A percentile compares a stretch with the other conserved stretches of the same genome.
Evolutionary conservation across 2,329 filamentous ascomycete species (phyloP).

Genomic region (Torrubiella hemipterigena): DNA sequence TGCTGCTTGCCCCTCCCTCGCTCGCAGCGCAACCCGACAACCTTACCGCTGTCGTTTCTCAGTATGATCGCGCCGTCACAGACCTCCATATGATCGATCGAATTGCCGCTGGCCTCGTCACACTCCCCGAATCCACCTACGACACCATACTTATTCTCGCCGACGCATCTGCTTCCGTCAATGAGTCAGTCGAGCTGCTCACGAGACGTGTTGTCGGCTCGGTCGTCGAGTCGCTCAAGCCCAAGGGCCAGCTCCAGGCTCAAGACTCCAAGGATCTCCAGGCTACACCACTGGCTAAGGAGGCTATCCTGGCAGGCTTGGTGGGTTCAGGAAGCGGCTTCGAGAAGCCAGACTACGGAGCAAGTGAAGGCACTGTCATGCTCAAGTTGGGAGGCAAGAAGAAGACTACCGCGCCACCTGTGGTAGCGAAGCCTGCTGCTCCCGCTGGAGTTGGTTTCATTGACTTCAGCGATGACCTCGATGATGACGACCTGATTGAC

Average conservation of each 20-base stretch:
- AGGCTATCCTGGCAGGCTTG: slow-evolving; percentile 76
- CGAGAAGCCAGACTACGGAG: slow-evolving; percentile 54
- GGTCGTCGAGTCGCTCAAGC: slow-evolving; percentile 58
- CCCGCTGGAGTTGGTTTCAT: slow-evolving; percentile 55
- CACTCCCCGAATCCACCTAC: slow-evolving; percentile 67
- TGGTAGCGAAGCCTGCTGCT: slow-evolving; percentile 21
- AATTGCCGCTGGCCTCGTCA: slow-evolving; percentile 67
- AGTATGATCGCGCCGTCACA: slow-evolving; percentile 62
- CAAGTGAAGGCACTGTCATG: slow-evolving; percentile 43
- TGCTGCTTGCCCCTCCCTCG: slow-evolving; percentile 83
- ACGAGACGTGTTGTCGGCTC: slow-evolving; percentile 53
- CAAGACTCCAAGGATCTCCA: slow-evolving; percentile 52
- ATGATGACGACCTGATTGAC: slow-evolving; percentile 79
- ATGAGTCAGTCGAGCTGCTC: slow-evolving; percentile 54
- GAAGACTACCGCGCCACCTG: slow-evolving; percentile 15
- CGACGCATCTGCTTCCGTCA: slow-evolving; percentile 52
- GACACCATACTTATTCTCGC: slow-evolving; percentile 75
- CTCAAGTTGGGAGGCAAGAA: slow-evolving; percentile 28
- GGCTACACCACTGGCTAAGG: slow-evolving; percentile 44
- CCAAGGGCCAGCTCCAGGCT: slow-evolving; percentile 54
- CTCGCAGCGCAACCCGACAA: slow-evolving; percentile 75
- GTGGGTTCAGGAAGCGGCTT: slow-evolving; percentile 53
- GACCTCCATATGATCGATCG: slow-evolving; percentile 98
- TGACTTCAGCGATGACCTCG: slow-evolving; percentile 54
- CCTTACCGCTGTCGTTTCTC: slow-evolving; percentile 57